phyloP scores from a whole-genome alignment of 2,329 filamentous ascomycete genomes.

The Amesomyces nigricolor region DNA sequence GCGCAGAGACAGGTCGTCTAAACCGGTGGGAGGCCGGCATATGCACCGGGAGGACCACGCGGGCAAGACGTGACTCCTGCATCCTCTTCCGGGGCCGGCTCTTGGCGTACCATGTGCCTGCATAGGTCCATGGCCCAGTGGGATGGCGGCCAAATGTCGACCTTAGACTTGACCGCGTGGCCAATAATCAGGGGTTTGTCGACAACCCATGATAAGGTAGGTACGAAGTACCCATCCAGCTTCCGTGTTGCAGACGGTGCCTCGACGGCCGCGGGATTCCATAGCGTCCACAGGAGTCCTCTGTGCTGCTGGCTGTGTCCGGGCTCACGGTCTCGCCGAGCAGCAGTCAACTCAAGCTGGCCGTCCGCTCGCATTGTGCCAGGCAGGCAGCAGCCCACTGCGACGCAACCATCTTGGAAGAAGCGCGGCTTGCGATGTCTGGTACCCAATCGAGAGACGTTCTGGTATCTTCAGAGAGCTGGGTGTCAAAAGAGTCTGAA shows the following conservation, averaged over 20 bases:
- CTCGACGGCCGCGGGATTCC: neutral
- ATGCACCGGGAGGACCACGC: neutral
- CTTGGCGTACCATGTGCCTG: neutral
- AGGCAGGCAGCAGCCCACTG: too few relatives aligned
- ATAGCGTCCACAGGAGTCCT: too few relatives aligned
- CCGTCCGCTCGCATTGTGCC: too few relatives aligned
- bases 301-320: too few relatives aligned
- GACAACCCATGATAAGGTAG: neutral
- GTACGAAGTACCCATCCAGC: neutral
- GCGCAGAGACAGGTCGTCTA: neutral
- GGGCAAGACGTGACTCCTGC: neutral
- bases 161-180: neutral
- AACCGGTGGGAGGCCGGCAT: neutral
- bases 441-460: neutral
- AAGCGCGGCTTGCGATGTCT: neutral
- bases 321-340: too few relatives aligned
- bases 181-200: constrained; percentile 5
- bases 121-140: neutral
- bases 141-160: neutral
- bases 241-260: neutral
- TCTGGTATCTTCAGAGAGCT: too few relatives aligned
- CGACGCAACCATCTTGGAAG: too few relatives aligned
- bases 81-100: neutral
- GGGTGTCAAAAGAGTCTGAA: too few relatives aligned
- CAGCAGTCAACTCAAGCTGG: too few relatives aligned